phyloP scores from a whole-genome alignment of 805 yeast species.

The Kuraishia cidri region DNA sequence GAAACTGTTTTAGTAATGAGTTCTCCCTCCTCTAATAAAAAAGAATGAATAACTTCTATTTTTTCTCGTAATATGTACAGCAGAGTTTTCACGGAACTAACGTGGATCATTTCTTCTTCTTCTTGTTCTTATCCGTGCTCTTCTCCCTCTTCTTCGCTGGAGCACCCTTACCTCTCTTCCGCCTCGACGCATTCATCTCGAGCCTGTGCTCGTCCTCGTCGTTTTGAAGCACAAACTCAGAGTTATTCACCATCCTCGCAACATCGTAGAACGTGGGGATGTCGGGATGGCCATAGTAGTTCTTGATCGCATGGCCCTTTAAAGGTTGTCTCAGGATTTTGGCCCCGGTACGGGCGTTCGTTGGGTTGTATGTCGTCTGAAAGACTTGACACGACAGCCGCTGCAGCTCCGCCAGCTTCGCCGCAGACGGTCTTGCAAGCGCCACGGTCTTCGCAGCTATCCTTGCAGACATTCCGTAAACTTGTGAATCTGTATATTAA shows the following conservation, averaged over 20 bases:
- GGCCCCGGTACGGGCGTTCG: slow-evolving; percentile 58
- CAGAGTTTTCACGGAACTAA: too few species aligned
- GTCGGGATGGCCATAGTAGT: slow-evolving; percentile 69
- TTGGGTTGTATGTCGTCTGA: slow-evolving; percentile 64
- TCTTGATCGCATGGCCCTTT: slow-evolving; percentile 61
- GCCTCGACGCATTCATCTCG: slow-evolving; percentile 53
- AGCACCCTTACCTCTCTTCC: slow-evolving; percentile 85
- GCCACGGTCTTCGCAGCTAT: too few species aligned
- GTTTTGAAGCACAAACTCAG: slow-evolving; percentile 42
- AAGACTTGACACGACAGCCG: slow-evolving; percentile 59
- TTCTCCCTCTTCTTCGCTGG: slow-evolving; percentile 64
- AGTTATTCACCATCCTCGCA: slow-evolving; percentile 39
- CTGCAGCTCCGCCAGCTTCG: slow-evolving; percentile 46
- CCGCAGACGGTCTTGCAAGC: slow-evolving; percentile 23
- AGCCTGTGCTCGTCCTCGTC: slow-evolving; percentile 66
- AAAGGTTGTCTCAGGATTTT: slow-evolving; percentile 60
- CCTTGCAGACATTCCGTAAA: background rate
- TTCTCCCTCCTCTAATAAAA: too few species aligned
- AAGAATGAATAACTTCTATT: too few species aligned
- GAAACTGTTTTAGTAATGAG: background rate
- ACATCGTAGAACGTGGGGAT: slow-evolving; percentile 57
- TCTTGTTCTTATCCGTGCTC: slow-evolving; percentile 30
- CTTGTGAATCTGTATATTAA: too few species aligned
- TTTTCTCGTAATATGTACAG: too few species aligned
- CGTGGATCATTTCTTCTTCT: slow-evolving; percentile 10